Percentiles rank a stretch among this genome's conserved stretches.
Conservation (phyloP, 768 basidiomycete genomes). For the Chalciporus pseudorubinellus region DNA sequence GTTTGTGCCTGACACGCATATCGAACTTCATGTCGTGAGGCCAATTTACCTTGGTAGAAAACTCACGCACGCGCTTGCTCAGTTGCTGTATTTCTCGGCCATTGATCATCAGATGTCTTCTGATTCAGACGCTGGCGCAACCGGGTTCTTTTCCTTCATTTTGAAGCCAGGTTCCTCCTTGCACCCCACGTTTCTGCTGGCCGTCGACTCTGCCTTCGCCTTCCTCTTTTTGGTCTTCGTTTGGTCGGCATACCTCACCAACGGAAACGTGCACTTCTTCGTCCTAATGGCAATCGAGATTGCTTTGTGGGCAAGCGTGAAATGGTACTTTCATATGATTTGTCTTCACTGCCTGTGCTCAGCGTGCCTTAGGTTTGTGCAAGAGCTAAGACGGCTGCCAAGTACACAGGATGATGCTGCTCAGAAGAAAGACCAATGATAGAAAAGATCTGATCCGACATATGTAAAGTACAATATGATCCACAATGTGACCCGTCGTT, state of each 20-base stretch:
- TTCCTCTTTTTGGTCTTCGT: slow-evolving; percentile 58
- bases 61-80: too few species aligned
- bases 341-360: slow-evolving; percentile 3
- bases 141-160: slow-evolving; percentile 51
- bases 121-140: slow-evolving; percentile 11
- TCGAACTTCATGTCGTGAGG: too few species aligned
- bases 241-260: slow-evolving; percentile 56
- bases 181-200: slow-evolving; percentile 63
- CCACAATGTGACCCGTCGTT: neutral
- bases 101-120: slow-evolving; percentile 17
- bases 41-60: too few species aligned
- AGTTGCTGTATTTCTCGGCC: neutral
- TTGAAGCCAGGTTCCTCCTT: slow-evolving; percentile 75
- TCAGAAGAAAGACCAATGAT: slow-evolving; percentile 29
- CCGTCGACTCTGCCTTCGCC: slow-evolving; percentile 60
- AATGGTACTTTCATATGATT: slow-evolving; percentile 54
- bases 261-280: slow-evolving; percentile 66
- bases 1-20: too few species aligned
- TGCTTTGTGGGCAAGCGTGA: slow-evolving; percentile 73
- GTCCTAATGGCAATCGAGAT: slow-evolving; percentile 63
- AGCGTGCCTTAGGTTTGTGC: slow-evolving; percentile 54
- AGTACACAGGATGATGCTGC: slow-evolving; percentile 10
- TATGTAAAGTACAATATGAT: neutral
- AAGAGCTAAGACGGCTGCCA: slow-evolving; percentile 50
- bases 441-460: neutral